Percentiles rank a stretch among this genome's conserved stretches.
These are phyloP conservation scores for Nitzschia sp. DNA, from an alignment of 108 stramenopile genomes.

Conservation along the genomic window DNA sequence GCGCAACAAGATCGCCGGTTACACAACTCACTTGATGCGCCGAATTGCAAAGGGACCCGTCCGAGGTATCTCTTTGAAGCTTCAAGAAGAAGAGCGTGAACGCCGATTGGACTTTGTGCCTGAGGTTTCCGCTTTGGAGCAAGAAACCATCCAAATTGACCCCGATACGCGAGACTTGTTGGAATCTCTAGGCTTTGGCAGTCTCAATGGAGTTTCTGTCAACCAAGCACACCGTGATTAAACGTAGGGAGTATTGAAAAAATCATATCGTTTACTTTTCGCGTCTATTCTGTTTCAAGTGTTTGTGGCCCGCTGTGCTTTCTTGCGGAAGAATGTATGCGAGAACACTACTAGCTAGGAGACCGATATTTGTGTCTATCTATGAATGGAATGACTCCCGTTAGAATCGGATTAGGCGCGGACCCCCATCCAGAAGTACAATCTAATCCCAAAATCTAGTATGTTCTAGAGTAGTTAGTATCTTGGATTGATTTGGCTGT, in stretches of 20 bases:
- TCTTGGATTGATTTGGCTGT: not conserved
- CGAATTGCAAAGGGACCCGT: conserved; percentile 99
- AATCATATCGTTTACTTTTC: not conserved
- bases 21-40: conserved; percentile 99
- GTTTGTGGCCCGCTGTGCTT: no score
- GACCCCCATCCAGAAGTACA: no score
- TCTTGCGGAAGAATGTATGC: no score
- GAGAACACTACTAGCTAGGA: no score
- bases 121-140: conserved; percentile 97
- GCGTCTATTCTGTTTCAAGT: no score
- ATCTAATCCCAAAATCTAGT: no score
- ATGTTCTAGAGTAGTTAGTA: not conserved
- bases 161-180: conserved; percentile 96
- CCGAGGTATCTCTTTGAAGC: conserved; percentile 98
- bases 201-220: conserved; percentile 77
- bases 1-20: conserved; percentile 99
- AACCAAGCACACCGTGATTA: conserved; percentile 47
- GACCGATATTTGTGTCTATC: no score
- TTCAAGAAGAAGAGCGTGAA: conserved; percentile 99
- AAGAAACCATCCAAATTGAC: conserved; percentile 95
- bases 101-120: conserved; percentile 99
- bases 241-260: conserved; percentile 9
- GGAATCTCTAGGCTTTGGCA: conserved; percentile 89
- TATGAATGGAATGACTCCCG: no score
- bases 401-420: no score